phyloP scores from a whole-genome alignment of 345 rosid species.

The Hibiscus mutabilis region DNA sequence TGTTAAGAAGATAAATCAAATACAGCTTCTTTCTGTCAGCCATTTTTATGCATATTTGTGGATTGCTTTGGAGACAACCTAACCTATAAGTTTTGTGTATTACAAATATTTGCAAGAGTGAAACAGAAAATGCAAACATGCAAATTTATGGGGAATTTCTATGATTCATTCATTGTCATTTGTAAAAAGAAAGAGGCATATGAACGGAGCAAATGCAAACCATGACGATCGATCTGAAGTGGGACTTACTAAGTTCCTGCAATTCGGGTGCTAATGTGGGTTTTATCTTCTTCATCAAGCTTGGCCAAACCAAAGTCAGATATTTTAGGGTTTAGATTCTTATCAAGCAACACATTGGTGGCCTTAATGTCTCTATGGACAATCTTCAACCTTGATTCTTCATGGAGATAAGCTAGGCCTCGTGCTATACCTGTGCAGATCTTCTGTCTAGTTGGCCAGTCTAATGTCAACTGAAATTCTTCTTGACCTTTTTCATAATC shows the following conservation, averaged over 20 bases:
- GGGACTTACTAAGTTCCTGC: slow-evolving; percentile 42
- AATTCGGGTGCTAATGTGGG: slow-evolving; percentile 41
- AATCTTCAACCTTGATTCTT: slow-evolving; percentile 33
- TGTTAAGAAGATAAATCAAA: not conserved
- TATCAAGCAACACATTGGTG: slow-evolving; percentile 22
- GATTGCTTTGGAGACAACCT: no score
- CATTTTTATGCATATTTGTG: not conserved
- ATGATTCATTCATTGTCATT: no score
- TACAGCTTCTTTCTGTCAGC: not conserved
- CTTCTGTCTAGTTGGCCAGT: slow-evolving; percentile 32
- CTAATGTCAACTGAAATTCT: slow-evolving; percentile 25
- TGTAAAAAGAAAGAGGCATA: no score
- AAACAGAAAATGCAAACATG: no score
- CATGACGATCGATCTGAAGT: not conserved
- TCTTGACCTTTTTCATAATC: slow-evolving; percentile 19
- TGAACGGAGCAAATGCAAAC: not conserved
- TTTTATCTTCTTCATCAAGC: slow-evolving; percentile 35
- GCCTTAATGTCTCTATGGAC: slow-evolving; percentile 34
- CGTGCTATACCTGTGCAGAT: slow-evolving; percentile 40
- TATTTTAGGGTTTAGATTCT: slow-evolving; percentile 31
- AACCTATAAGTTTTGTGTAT: no score
- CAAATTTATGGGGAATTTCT: no score
- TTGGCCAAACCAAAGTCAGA: slow-evolving; percentile 46
- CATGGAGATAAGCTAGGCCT: slow-evolving; percentile 43
- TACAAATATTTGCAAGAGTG: no score